These are phyloP conservation scores for Cladosporium austrohemisphaericum DNA, from an alignment of 2,329 filamentous ascomycete genomes.

Conservation along the genomic window DNA sequence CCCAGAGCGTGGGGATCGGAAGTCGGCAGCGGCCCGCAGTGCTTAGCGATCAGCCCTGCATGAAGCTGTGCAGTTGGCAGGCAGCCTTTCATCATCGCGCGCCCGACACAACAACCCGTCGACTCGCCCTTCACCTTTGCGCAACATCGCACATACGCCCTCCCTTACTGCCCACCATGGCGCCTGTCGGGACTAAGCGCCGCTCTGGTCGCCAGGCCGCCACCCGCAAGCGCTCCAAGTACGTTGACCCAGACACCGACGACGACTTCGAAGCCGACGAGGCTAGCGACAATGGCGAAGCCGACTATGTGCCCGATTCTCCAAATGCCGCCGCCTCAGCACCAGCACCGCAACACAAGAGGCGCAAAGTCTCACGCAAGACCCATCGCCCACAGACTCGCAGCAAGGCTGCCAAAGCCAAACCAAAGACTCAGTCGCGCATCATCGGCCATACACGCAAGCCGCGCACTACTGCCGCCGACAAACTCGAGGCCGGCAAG, in stretches of 20 bases:
- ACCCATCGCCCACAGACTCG: constrained; percentile 26
- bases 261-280: constrained; percentile 30
- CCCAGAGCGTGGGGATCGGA: too few relatives aligned
- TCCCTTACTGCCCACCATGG: constrained; percentile 17
- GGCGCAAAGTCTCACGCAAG: constrained; percentile 19
- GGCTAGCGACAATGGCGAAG: constrained; percentile 21
- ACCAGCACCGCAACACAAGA: constrained; percentile 18
- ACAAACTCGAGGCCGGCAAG: constrained; percentile 18
- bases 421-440: constrained; percentile 18
- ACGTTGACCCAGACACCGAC: constrained; percentile 35
- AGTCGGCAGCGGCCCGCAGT: too few relatives aligned
- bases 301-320: constrained; percentile 19
- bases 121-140: neutral
- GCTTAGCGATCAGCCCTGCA: too few relatives aligned
- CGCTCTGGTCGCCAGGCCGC: constrained; percentile 33
- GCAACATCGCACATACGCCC: neutral
- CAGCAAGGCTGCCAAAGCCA: constrained; percentile 19
- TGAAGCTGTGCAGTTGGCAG: too few relatives aligned
- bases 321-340: constrained; percentile 12
- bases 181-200: constrained; percentile 27
- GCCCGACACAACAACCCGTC: neutral
- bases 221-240: constrained; percentile 32
- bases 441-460: constrained; percentile 25
- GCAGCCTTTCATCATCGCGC: too few relatives aligned
- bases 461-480: constrained; percentile 15